Evolutionary conservation across 768 basidiomycete species (phyloP), one percentile per base, ranked within the genome.

Genomic region (Leccinum boreale): DNA sequence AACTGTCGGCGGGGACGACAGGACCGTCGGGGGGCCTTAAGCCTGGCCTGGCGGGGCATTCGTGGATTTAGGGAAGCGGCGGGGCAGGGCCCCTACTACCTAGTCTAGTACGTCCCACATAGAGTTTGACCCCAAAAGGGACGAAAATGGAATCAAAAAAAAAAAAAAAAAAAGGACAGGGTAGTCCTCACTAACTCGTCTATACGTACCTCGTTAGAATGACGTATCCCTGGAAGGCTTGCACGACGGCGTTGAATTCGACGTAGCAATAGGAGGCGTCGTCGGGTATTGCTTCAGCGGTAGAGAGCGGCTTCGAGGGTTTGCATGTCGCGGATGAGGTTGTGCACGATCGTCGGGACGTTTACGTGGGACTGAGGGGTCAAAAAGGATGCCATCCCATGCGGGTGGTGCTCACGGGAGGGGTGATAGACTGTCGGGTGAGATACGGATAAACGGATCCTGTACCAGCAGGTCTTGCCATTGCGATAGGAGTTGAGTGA

Each of bases 231-330:
- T 82, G 79, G 67, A 98, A 97, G 0, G 93, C 90, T 39, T 74
- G 78, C 21, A 92, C 82, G 44, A 87, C 87, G 2, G 80, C 74
- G 71, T 94, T 94, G 77, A 97, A 95, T 63, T 94, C 89, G 67
- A 89, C 90, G 70, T 94, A 98, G 52, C 90, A 82, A 70, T 96
- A 86, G 78, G 90, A 92, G 66, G 98, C 92, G 67, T 92, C 78
- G 14, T 73, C 75, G 53, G 92, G 88, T 2, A 79, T 73, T 1
- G 84, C 84, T 47, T 81, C 94, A 95, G 58, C 80, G 80, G 26
- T 75, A 78, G 48, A 95, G 79, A 1, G 81, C 73, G 15, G 90
- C 85, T 65, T 95, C 86, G 17, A 98, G 83, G 55, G 83, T 80
- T 64, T 89, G 90, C n/a, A 93, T 95, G 46, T 90, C 85, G 4